Evolutionary conservation across 2,329 filamentous ascomycete genomes (phyloP).

Genomic region (Hypoxylon sp.): DNA sequence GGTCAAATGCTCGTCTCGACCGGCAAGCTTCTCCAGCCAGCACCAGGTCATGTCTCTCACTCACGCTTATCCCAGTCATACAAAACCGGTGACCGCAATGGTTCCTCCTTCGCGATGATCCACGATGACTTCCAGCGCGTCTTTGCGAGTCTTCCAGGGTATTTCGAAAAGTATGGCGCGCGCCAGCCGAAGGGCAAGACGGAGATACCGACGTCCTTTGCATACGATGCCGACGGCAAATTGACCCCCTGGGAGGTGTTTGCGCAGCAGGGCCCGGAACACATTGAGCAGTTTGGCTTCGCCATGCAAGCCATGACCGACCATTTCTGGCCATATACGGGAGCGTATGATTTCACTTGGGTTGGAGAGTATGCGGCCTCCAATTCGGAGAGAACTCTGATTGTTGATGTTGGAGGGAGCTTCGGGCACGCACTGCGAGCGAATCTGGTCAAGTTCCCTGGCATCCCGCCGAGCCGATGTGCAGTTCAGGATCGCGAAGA

Average conservation of each 20-base stretch:
- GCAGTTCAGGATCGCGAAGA: constrained; percentile 53
- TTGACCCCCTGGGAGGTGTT: constrained; percentile 50
- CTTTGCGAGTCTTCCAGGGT: constrained; percentile 43
- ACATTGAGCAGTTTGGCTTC: constrained; percentile 47
- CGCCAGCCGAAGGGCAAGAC: constrained; percentile 45
- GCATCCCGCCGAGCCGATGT: constrained; percentile 46
- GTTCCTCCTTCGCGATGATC: constrained; percentile 36
- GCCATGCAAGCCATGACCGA: constrained; percentile 50
- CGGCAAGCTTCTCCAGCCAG: constrained; percentile 35
- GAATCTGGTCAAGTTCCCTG: constrained; percentile 45
- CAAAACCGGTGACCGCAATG: constrained; percentile 26
- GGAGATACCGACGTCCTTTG: constrained; percentile 48
- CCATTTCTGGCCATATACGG: constrained; percentile 48
- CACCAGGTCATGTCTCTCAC: constrained; percentile 33
- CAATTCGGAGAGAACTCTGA: constrained; percentile 40
- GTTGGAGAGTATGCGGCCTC: constrained; percentile 38
- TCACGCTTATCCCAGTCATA: constrained; percentile 39
- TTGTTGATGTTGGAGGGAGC: constrained; percentile 55
- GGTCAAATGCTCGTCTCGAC: constrained; percentile 45
- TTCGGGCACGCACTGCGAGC: constrained; percentile 51
- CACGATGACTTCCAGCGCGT: constrained; percentile 33
- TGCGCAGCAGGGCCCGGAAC: constrained; percentile 41
- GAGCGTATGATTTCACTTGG: constrained; percentile 50
- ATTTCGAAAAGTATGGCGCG: constrained; percentile 52
- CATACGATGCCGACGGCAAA: constrained; percentile 46